phyloP scores from a whole-genome alignment of 352 stramenopile species.

The Salisapilia sapeloensis region DNA sequence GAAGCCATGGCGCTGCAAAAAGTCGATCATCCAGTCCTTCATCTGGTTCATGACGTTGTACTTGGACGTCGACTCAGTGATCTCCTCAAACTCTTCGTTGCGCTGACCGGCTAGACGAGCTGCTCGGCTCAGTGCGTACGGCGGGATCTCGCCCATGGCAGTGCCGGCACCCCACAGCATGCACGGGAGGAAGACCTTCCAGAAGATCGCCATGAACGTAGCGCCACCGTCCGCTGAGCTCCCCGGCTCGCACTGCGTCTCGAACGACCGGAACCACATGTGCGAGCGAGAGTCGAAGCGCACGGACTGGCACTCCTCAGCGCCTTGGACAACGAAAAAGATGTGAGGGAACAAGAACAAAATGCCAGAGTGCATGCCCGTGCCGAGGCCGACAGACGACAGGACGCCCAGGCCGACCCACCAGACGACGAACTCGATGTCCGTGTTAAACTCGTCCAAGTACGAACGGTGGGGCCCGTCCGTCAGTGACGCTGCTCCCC shows the following conservation, averaged over 20 bases:
- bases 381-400: slow-evolving; percentile 87
- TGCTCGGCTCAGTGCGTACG: slow-evolving; percentile 84
- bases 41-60: slow-evolving; percentile 83
- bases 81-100: slow-evolving; percentile 84
- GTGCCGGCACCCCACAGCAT: slow-evolving; percentile 89
- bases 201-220: slow-evolving; percentile 78
- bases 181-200: slow-evolving; percentile 79
- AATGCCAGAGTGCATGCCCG: slow-evolving; percentile 88
- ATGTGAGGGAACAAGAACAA: slow-evolving; percentile 93
- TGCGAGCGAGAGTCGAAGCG: slow-evolving; percentile 77
- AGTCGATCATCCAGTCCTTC: slow-evolving; percentile 89
- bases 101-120: slow-evolving; percentile 67
- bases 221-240: slow-evolving; percentile 12
- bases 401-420: slow-evolving; percentile 89
- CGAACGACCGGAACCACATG: slow-evolving; percentile 84
- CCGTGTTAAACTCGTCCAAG: slow-evolving; percentile 74
- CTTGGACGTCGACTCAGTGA: slow-evolving; percentile 59
- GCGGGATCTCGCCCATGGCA: slow-evolving; percentile 86
- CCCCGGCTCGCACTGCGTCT: slow-evolving; percentile 42
- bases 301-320: slow-evolving; percentile 72
- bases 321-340: slow-evolving; percentile 82
- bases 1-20: slow-evolving; percentile 85
- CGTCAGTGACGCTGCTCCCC: slow-evolving; percentile 39
- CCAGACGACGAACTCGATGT: slow-evolving; percentile 82
- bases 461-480: slow-evolving; percentile 52